Percentiles rank a stretch among this genome's conserved stretches.
Conservation (phyloP, 495 filamentous ascomycete genomes). For the Aspergillus kassunensis region DNA sequence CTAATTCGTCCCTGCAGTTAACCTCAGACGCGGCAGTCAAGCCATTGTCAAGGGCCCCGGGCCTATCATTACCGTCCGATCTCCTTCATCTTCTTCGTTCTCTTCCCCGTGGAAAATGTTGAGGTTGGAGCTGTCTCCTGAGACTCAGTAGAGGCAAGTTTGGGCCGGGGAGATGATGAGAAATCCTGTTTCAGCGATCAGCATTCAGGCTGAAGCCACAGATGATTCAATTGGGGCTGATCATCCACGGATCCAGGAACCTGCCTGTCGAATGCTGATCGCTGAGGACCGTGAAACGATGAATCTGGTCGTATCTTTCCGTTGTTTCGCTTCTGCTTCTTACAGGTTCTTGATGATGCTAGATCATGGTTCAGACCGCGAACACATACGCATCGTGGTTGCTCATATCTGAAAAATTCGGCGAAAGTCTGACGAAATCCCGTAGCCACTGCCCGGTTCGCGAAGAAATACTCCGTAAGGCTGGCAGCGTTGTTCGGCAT, state of each 20-base stretch:
- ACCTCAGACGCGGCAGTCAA: background rate
- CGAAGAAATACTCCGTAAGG: background rate
- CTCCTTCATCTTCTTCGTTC: no score
- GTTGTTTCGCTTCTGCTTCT: no score
- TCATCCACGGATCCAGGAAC: background rate
- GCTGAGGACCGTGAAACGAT: background rate
- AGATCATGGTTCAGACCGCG: no score
- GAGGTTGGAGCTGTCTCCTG: no score
- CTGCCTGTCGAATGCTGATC: background rate
- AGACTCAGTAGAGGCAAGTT: no score
- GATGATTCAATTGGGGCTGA: background rate
- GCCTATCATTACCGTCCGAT: no score
- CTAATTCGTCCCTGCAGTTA: background rate
- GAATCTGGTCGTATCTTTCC: no score
- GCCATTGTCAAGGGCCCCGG: background rate
- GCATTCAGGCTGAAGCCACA: background rate
- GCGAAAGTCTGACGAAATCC: background rate
- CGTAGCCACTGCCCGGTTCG: no score
- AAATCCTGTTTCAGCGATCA: slow-evolving; percentile 3
- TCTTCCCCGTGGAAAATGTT: no score
- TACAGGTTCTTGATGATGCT: background rate
- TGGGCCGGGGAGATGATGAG: background rate
- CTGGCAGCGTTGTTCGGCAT: background rate
- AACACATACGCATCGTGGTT: background rate
- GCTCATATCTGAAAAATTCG: background rate